Evolutionary conservation across 73 alveolate species (phyloP), one percentile per base, ranked within the genome.

Genomic region (Blepharisma stoltei): DNA sequence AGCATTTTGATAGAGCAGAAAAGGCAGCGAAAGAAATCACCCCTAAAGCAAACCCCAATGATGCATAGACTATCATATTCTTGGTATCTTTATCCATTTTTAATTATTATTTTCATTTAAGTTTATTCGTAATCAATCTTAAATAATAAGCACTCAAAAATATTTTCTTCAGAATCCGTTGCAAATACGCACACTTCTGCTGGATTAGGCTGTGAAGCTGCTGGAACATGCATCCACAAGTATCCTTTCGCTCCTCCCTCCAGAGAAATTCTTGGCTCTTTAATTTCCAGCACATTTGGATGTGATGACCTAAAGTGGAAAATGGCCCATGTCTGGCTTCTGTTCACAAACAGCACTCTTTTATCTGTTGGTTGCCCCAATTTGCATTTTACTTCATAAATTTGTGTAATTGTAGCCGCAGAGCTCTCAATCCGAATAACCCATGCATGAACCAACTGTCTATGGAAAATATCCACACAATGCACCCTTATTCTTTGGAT

Each of bases 391-490:
- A 81, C 52, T 18, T 73, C 76, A 9, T 23, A 41, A 43, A 20
- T 25, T 55, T 88, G 38, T 20, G 88, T 81, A 8, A 84, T 55
- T 7, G 11, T 49, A 0, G 89, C 84, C 43, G 45, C 66, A 14
- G 86, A 88, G 11, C 85, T 69, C 37, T 84, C 89, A 11, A 88
- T 76, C 27, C 78, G 20, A 81, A 88, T 6, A 6, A 88, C 78
- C 86, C 87, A 87, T 49, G 91, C 83, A 45, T 79, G 50, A 2
- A 77, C 82, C 18, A 79, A 71, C 21, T 78, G 84, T 41, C 71
- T 82, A 69, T 81, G 81, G 18, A 54, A 67, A 21, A 79, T 77
- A 52, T 87, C 94, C 6, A 86, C 86, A 76, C 90, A 86, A 20
- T 70, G 86, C 9, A 82, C 71, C 27, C 88, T 54, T 11, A 81